These are phyloP conservation scores for Spergularia marina DNA, from an alignment of 148 eudicot species.

Conservation along the genomic window DNA sequence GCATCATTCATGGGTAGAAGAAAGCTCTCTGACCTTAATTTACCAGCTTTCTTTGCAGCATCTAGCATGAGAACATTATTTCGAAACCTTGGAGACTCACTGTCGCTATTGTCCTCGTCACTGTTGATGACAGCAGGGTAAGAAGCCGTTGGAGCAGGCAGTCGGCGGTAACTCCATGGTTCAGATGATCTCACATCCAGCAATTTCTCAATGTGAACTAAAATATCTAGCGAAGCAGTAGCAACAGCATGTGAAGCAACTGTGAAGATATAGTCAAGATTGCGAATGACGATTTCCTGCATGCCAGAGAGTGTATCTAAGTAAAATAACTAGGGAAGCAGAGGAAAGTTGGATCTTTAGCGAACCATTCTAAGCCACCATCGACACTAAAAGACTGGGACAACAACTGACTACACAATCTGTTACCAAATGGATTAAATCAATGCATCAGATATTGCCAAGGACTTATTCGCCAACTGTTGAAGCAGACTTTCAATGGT, in stretches of 20 bases:
- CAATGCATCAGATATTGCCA: too few species aligned
- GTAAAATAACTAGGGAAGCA: background rate
- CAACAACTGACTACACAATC: background rate
- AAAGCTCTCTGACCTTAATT: slow-evolving; percentile 52
- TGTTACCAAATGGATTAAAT: too few species aligned
- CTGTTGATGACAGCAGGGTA: slow-evolving; percentile 80
- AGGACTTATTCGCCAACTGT: too few species aligned
- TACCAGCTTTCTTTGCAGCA: slow-evolving; percentile 33
- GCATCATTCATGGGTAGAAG: slow-evolving; percentile 44
- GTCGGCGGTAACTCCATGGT: slow-evolving; percentile 84
- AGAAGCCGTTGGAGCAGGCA: slow-evolving; percentile 92
- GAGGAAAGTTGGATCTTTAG: too few species aligned
- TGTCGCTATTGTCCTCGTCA: slow-evolving; percentile 72
- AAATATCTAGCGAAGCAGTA: slow-evolving; percentile 62
- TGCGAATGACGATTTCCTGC: slow-evolving; percentile 88
- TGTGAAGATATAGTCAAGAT: slow-evolving; percentile 75
- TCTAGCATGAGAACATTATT: slow-evolving; percentile 32
- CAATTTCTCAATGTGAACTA: slow-evolving; percentile 73
- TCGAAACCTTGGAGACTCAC: slow-evolving; percentile 53
- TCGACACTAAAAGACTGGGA: background rate
- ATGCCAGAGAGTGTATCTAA: slow-evolving; percentile 8
- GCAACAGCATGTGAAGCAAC: slow-evolving; percentile 61
- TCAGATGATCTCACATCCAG: slow-evolving; percentile 78
- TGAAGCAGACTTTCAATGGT: too few species aligned
- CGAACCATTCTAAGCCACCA: too few species aligned